Evolutionary conservation across 305 asterid species (phyloP).

Genomic region (Plantago lanceolata): DNA sequence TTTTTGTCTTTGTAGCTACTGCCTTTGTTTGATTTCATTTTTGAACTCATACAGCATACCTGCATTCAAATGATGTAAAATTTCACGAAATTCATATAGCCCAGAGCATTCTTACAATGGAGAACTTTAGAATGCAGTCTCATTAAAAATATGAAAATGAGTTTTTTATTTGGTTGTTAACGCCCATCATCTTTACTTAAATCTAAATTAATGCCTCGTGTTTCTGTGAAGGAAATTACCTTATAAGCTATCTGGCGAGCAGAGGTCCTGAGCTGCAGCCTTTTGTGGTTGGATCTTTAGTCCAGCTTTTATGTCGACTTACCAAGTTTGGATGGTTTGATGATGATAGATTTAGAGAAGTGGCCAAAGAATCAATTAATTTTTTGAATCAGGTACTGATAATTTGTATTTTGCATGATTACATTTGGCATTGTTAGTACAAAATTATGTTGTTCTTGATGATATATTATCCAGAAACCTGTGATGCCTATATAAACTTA

Average conservation of each 20-base stretch:
- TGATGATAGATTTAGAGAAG: constrained; percentile 88
- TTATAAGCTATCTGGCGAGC: constrained; percentile 89
- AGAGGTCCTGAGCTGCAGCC: constrained; percentile 97
- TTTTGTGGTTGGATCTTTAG: constrained; percentile 81
- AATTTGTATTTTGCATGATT: constrained; percentile 5
- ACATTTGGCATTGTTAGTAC: constrained; percentile 18
- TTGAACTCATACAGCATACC: constrained; percentile 6
- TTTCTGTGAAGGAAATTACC: constrained; percentile 89
- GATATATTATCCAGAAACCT: constrained; percentile 11
- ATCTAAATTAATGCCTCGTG: constrained; percentile 37
- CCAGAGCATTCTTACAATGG: constrained; percentile 2
- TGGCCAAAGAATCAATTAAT: constrained; percentile 79
- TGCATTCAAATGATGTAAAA: constrained; percentile 16
- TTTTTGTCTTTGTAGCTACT: constrained; percentile 13
- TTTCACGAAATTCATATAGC: constrained; percentile 4
- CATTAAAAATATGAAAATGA: neutral
- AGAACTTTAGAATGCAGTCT: constrained; percentile 14
- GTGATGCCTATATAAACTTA: constrained; percentile 1
- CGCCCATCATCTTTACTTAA: constrained; percentile 18
- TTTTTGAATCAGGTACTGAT: constrained; percentile 81
- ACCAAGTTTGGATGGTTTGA: constrained; percentile 98
- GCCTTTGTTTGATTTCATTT: constrained; percentile 12
- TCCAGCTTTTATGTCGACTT: constrained; percentile 89
- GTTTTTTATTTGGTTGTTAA: constrained; percentile 15
- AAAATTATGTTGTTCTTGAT: constrained; percentile 11